Evolutionary conservation across 495 filamentous ascomycete species (phyloP).

Genomic region (Podospora pseudocomata): DNA sequence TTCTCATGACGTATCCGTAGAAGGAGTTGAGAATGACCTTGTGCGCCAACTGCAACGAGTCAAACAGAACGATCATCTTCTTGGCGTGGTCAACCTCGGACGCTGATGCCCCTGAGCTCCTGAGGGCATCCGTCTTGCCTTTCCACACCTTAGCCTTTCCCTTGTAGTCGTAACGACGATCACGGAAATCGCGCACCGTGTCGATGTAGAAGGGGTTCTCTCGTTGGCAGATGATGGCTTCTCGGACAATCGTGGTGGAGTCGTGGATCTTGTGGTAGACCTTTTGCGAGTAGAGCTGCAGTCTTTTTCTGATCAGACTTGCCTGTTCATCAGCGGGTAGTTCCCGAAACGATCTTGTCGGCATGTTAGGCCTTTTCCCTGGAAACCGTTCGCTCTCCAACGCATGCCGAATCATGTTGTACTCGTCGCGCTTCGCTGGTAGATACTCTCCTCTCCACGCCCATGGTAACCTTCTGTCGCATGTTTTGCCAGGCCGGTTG

Average conservation of each 20-base stretch:
- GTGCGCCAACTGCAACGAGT: slow-evolving; percentile 93
- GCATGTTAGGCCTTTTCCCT: slow-evolving; percentile 62
- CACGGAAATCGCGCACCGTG: slow-evolving; percentile 91
- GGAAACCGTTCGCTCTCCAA: slow-evolving; percentile 94
- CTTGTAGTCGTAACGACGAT: slow-evolving; percentile 96
- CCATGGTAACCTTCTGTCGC: slow-evolving; percentile 93
- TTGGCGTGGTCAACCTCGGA: slow-evolving; percentile 88
- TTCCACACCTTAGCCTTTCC: slow-evolving; percentile 98
- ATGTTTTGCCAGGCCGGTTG: slow-evolving; percentile 95
- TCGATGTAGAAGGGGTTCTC: slow-evolving; percentile 99
- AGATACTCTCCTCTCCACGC: slow-evolving; percentile 97
- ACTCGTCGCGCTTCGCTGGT: slow-evolving; percentile 92
- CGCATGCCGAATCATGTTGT: slow-evolving; percentile 95
- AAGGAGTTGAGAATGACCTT: slow-evolving; percentile 99
- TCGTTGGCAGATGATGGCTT: slow-evolving; percentile 96
- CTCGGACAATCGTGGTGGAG: slow-evolving; percentile 84
- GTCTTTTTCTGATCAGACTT: slow-evolving; percentile 72
- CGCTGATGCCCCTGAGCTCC: slow-evolving; percentile 69
- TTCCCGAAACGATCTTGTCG: slow-evolving; percentile 74
- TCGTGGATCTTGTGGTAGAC: slow-evolving; percentile 99
- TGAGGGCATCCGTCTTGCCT: slow-evolving; percentile 83
- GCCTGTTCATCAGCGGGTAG: slow-evolving; percentile 81
- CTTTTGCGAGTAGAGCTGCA: slow-evolving; percentile 94
- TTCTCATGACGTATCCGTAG: slow-evolving; percentile 99
- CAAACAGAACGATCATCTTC: slow-evolving; percentile 97